Evolutionary conservation across 2,329 filamentous ascomycete species (phyloP).

Genomic region (Beauveria asiatica): DNA sequence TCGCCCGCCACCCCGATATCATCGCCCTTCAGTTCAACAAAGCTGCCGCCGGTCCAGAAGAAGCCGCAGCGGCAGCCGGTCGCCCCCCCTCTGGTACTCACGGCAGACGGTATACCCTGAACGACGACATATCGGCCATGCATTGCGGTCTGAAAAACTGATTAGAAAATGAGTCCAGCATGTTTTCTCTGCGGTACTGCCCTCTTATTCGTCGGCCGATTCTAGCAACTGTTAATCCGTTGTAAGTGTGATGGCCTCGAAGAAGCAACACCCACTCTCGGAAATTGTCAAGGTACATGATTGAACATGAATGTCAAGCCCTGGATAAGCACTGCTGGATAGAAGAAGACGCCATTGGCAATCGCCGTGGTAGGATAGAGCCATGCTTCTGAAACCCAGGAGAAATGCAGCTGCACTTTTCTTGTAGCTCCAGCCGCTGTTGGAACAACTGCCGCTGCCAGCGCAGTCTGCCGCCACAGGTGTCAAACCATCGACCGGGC

Average conservation of each 20-base stretch:
- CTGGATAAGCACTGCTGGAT: conserved; percentile 41
- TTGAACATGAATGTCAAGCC: conserved; percentile 55
- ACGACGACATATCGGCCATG: conserved; percentile 48
- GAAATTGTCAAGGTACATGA: conserved; percentile 20
- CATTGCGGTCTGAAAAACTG: conserved; percentile 41
- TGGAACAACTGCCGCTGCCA: conserved; percentile 58
- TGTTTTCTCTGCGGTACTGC: conserved; percentile 39
- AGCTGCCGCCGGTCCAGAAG: conserved; percentile 43
- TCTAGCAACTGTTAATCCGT: not conserved
- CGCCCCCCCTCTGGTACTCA: conserved; percentile 15
- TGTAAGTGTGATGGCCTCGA: not conserved
- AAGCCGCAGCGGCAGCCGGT: conserved; percentile 39
- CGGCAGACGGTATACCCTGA: conserved; percentile 45
- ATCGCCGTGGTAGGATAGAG: conserved; percentile 19
- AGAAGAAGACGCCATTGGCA: conserved; percentile 42
- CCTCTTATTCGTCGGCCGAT: conserved; percentile 23
- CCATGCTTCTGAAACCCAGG: too few species aligned
- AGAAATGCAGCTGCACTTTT: conserved; percentile 25
- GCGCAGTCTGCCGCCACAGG: conserved; percentile 54
- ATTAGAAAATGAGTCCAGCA: conserved; percentile 30
- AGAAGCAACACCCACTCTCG: not conserved
- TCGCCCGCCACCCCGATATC: conserved; percentile 50
- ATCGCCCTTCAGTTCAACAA: conserved; percentile 38
- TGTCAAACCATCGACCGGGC: conserved; percentile 41
- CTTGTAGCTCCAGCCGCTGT: conserved; percentile 60